Evolutionary conservation across 2,329 filamentous ascomycete genomes (phyloP).

Genomic region (Corynespora cassiicola): DNA sequence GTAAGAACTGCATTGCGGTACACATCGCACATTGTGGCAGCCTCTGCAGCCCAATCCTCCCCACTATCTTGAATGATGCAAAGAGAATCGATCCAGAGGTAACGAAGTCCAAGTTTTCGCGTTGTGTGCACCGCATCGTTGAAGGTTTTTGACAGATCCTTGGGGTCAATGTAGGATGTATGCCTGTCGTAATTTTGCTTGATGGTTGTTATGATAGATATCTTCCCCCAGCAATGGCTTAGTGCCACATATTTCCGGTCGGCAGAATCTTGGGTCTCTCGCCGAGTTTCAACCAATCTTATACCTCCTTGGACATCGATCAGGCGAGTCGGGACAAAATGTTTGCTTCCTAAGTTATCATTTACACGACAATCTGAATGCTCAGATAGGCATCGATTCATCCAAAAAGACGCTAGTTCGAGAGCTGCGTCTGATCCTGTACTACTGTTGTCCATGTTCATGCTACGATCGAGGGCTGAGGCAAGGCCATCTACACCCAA

Average conservation of each 20-base stretch:
- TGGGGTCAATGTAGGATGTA: conserved; percentile 10
- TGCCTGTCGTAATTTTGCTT: conserved; percentile 18
- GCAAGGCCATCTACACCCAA: conserved; percentile 15
- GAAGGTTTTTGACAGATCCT: conserved; percentile 20
- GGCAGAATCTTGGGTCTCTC: conserved; percentile 3
- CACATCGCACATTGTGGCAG: conserved; percentile 30
- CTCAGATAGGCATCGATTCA: conserved; percentile 13
- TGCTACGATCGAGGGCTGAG: conserved; percentile 9
- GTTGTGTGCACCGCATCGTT: conserved; percentile 20
- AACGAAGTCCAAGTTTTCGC: conserved; percentile 19
- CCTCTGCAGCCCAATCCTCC: conserved; percentile 30
- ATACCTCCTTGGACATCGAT: conserved; percentile 19
- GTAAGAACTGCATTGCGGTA: conserved; percentile 28
- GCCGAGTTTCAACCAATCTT: conserved; percentile 16
- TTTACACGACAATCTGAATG: conserved; percentile 21
- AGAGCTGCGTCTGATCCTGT: conserved; percentile 25
- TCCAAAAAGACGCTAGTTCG: conserved; percentile 25
- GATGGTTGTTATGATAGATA: conserved; percentile 24
- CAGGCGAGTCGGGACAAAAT: conserved; percentile 25
- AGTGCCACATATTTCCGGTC: conserved; percentile 23
- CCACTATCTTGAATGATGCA: conserved; percentile 30
- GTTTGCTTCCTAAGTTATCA: no score
- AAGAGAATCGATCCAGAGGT: conserved; percentile 26
- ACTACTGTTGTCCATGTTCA: conserved; percentile 12
- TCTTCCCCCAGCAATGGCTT: conserved; percentile 31